Base-by-base conservation (phyloP, 768 basidiomycete genomes). In the Mrakia hoshinonis region DNA sequence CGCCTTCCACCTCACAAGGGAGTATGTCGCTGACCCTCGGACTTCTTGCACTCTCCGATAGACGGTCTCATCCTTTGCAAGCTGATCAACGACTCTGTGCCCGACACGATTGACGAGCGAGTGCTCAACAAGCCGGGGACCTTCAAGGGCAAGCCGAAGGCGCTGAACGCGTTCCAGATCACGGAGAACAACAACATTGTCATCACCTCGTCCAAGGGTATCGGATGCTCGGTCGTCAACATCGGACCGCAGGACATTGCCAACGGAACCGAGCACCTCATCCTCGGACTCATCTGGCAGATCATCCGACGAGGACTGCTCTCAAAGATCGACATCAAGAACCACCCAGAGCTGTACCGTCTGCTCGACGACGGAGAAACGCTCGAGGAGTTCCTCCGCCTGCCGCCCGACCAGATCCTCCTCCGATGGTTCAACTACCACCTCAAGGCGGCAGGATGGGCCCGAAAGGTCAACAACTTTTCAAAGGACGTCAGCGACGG, bases 171-270 rank as follows among this genome's bases (percentile, higher is more conserved):
- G 0, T 99, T 99, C 86, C 93, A 99, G 77, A 97, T 97, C 76
- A 98, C 96, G 0, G 96, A 99, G 80, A 98, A 98, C 83, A 98
- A 99, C 84, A 99, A 98, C 81, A 96, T 99, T 77, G 95, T 98
- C 77, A 96, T 99, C 81, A 89, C 91, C 15, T 98, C 96, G 31
- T 87, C 95, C 47, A 97, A 97, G 81, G 94, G 90, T 79, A 98
- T 99, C 75, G 95, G 96, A 47, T 96, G 96, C 78, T 95, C 92
- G 2, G 93, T 97, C 67, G 95, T 99, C 81, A 99, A 99, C 81
- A 97, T 99, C 74, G 96, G 96, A 31, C 89, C 95, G 0, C 84
- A 86, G 3, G 96, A 99, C 81, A 82, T 99, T 64, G 85, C 92
- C 36, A 94, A 95, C 74, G 93, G 95, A 20, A 83, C 90, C 71